Evolutionary conservation across 2,329 filamentous ascomycete genomes (phyloP).

Genomic region (Fusarium xyrophilum): DNA sequence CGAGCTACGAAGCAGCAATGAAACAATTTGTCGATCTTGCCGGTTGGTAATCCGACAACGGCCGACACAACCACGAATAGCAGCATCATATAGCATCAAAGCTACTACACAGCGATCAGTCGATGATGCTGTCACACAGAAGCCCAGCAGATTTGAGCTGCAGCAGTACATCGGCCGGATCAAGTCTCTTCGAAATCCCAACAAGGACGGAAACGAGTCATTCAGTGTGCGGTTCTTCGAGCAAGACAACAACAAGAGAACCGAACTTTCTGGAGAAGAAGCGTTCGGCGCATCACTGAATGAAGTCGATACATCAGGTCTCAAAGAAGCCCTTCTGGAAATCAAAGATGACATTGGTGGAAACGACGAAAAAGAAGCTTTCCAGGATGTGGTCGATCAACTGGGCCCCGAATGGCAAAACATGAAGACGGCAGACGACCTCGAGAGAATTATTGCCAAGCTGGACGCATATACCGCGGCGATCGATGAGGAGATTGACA

Average conservation of each 20-base stretch:
- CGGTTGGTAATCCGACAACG: slow-evolving; percentile 43
- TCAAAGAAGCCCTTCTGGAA: slow-evolving; percentile 48
- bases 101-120: slow-evolving; percentile 23
- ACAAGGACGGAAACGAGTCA: slow-evolving; percentile 22
- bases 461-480: slow-evolving; percentile 47
- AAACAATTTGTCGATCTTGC: slow-evolving; percentile 50
- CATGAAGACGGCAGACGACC: slow-evolving; percentile 44
- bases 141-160: slow-evolving; percentile 41
- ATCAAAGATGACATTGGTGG: slow-evolving; percentile 50
- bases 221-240: slow-evolving; percentile 57
- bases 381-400: slow-evolving; percentile 47
- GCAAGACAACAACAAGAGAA: slow-evolving; percentile 49
- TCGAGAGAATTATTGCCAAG: slow-evolving; percentile 46
- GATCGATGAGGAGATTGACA: slow-evolving; percentile 48
- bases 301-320: slow-evolving; percentile 46
- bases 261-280: slow-evolving; percentile 49
- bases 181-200: slow-evolving; percentile 34
- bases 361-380: slow-evolving; percentile 45
- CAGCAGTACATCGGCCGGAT: slow-evolving; percentile 42
- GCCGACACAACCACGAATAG: slow-evolving; percentile 38
- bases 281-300: slow-evolving; percentile 51
- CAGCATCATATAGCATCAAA: slow-evolving; percentile 45
- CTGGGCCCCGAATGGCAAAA: slow-evolving; percentile 44
- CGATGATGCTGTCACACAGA: slow-evolving; percentile 31
- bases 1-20: slow-evolving; percentile 47